Evolutionary conservation across 148 eudicot genomes (phyloP).

Genomic region (Mesembryanthemum crystallinum): DNA sequence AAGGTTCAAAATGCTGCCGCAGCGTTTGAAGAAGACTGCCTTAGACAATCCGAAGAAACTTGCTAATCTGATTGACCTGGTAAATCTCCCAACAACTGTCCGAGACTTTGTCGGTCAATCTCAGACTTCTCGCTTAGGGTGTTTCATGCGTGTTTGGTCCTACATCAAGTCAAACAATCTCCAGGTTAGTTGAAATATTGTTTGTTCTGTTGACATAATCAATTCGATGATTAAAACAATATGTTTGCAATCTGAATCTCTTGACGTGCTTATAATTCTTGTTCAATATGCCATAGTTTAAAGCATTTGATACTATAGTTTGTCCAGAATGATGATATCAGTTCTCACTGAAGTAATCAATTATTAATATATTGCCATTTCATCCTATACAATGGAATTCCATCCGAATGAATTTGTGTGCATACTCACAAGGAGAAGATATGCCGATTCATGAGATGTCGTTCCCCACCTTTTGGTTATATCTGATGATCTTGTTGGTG

Average conservation of each 20-base stretch:
- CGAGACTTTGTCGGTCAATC: constrained; percentile 85
- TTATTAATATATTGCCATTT: not conserved
- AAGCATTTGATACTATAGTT: not conserved
- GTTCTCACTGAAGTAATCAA: not conserved
- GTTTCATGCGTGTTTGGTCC: constrained; percentile 84
- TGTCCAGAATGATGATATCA: not conserved
- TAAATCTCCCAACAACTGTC: constrained; percentile 77
- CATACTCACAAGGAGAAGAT: not conserved
- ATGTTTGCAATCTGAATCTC: not conserved
- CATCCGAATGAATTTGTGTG: not conserved
- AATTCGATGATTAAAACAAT: not conserved
- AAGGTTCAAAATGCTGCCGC: constrained; percentile 56
- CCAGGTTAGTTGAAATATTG: constrained; percentile 45
- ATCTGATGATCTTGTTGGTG: not conserved
- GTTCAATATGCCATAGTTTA: not conserved
- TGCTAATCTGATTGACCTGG: constrained; percentile 74
- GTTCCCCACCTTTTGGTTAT: not conserved
- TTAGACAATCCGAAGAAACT: constrained; percentile 81
- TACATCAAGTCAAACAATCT: constrained; percentile 83
- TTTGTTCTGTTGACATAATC: not conserved
- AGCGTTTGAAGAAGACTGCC: constrained; percentile 56
- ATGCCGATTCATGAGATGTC: not conserved
- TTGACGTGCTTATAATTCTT: not conserved
- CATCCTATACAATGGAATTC: not conserved
- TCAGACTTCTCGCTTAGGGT: constrained; percentile 72